Percentiles rank a stretch among this genome's conserved stretches.
Evolutionary conservation across 345 rosid genomes (phyloP).

Genomic region (Populus deltoides): DNA sequence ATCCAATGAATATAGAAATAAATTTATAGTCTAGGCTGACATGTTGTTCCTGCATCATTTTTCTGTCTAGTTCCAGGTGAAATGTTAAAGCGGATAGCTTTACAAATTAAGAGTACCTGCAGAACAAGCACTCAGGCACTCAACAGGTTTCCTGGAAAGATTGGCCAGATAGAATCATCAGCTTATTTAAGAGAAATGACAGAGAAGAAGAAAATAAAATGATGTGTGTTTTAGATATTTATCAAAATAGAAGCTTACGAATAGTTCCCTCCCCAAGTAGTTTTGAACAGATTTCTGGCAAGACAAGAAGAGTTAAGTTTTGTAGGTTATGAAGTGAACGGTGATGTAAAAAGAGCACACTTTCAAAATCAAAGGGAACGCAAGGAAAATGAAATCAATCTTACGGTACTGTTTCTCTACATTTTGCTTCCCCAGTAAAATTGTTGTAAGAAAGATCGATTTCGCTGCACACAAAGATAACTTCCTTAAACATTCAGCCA

Average conservation of each 20-base stretch:
- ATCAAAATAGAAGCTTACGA: not conserved
- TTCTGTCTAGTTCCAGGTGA: too few species aligned
- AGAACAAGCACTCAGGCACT: conserved; percentile 5
- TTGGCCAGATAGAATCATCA: not conserved
- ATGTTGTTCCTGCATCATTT: not conserved
- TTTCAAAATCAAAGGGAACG: too few species aligned
- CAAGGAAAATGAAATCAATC: not conserved
- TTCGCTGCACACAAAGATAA: conserved; percentile 13
- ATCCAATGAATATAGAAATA: too few species aligned
- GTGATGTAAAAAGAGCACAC: not conserved
- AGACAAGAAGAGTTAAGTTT: not conserved
- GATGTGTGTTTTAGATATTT: too few species aligned
- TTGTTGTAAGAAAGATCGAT: conserved; percentile 16
- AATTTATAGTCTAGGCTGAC: too few species aligned
- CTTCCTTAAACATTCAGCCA: not conserved
- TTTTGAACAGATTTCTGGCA: conserved; percentile 12
- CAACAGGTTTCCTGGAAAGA: not conserved
- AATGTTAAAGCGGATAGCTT: too few species aligned
- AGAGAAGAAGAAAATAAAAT: not conserved
- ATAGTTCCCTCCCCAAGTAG: not conserved
- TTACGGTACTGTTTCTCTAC: conserved; percentile 5
- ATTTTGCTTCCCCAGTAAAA: conserved; percentile 3
- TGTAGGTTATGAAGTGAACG: not conserved
- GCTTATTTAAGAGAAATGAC: not conserved
- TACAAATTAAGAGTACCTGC: not conserved